phyloP scores from a whole-genome alignment of 2,329 filamentous ascomycete species.

The Atkinsonella hypoxylon region DNA sequence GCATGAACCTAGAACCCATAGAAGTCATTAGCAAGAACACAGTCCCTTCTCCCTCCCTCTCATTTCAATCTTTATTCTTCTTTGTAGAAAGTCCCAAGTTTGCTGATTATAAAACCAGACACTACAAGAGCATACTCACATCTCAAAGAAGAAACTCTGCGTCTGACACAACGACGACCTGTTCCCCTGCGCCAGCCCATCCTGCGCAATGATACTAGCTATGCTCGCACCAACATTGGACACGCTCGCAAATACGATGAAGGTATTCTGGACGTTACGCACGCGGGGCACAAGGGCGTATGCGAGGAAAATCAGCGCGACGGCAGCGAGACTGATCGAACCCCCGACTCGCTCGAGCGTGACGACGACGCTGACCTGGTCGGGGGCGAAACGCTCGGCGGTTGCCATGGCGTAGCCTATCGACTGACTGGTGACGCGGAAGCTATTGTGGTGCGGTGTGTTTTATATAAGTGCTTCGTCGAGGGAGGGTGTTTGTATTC shows the following conservation, averaged over 20 bases:
- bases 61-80: too few relatives aligned
- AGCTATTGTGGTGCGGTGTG: neutral
- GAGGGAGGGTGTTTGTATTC: too few relatives aligned
- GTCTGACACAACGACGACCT: constrained; percentile 47
- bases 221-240: constrained; percentile 47
- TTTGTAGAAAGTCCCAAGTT: too few relatives aligned
- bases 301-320: constrained; percentile 39
- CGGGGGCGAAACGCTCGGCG: constrained; percentile 18
- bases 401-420: neutral
- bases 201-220: constrained; percentile 58
- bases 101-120: too few relatives aligned
- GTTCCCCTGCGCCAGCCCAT: constrained; percentile 44
- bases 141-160: constrained; percentile 52
- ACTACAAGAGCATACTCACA: constrained; percentile 34
- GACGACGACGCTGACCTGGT: constrained; percentile 30
- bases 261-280: constrained; percentile 48
- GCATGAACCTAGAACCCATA: constrained; percentile 50
- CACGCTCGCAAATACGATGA: constrained; percentile 49
- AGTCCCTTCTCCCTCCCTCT: too few relatives aligned
- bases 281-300: constrained; percentile 38
- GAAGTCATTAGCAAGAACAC: neutral
- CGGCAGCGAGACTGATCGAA: constrained; percentile 37
- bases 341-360: constrained; percentile 42
- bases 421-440: neutral
- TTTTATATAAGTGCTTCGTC: neutral